Evolutionary conservation across 2,329 filamentous ascomycete species (phyloP), one percentile per base, ranked within the genome.

Genomic region (Aspergillus aculeatinus): DNA sequence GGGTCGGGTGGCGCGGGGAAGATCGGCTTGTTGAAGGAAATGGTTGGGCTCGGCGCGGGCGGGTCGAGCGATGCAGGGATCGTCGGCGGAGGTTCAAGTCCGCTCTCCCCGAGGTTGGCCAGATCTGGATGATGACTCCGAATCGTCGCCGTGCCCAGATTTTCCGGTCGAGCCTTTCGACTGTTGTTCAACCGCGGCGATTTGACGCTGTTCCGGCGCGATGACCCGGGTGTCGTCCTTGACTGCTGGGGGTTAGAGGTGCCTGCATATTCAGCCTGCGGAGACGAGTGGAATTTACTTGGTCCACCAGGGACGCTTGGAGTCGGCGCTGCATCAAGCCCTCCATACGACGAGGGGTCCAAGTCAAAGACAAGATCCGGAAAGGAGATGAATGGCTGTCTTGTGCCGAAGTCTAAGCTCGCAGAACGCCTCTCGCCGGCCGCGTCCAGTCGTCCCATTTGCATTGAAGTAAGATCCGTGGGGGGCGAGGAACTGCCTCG

Each of bases 251-350:
- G 55, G 23, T 58, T 71, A 33, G 66, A 67, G 35, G 60, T 64
- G 53, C 54, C 62, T 54, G 65, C 48, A 72, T 67, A 67, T 25
- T 72, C 74, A 60, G 60, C 73, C 65, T 74, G 62, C 68, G 74
- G 48, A n/a, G 81, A 79, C 25, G 80, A 77, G 48, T 76, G 77
- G 50, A 76, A 68, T 65, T 83, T 79, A 63, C 92, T 86, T 59
- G 93, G 91, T 5, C 93, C 93, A 52, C 84, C 89, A 35, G 91
- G 92, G 39, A 97, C 83, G 29, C 87, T 93, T 5, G 94, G 94
- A 42, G 89, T 94, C 14, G 94, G 93, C 27, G 92, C 93, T 55
- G 92, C 90, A 72, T 95, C 90, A 76, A 89, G 87, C 21, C 66
- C 70, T 68, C 89, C 85, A 54, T 76, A 70, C n/a, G 68, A 42